Evolutionary conservation across 805 yeast genomes (phyloP).

Genomic region (Wickerhamiella kazuoi): DNA sequence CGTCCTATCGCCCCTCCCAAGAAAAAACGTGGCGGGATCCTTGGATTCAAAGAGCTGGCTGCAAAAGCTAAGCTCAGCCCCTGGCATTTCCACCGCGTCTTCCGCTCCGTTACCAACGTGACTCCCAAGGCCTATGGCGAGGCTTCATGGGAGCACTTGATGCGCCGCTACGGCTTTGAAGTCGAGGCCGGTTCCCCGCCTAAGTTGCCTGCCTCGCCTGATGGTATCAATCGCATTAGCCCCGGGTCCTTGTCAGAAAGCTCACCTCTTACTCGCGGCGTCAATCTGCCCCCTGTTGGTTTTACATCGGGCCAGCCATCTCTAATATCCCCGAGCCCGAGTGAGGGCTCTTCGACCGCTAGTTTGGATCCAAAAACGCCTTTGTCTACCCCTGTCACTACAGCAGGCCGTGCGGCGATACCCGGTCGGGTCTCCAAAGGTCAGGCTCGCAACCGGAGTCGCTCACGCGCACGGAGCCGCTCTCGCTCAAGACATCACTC

Average conservation of each 20-base stretch:
- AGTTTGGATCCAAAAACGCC: neutral
- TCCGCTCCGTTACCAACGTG: slow-evolving; percentile 67
- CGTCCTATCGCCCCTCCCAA: slow-evolving; percentile 16
- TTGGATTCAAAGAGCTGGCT: slow-evolving; percentile 67
- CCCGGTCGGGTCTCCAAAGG: neutral
- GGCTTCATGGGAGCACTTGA: slow-evolving; percentile 34
- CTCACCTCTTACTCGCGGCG: neutral
- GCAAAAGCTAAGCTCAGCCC: slow-evolving; percentile 68
- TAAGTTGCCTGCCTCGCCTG: neutral
- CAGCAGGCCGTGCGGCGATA: neutral
- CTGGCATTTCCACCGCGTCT: slow-evolving; percentile 88
- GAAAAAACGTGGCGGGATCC: slow-evolving; percentile 23
- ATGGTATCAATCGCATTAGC: neutral
- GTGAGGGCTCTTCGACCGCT: neutral
- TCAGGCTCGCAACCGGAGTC: neutral
- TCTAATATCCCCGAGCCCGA: neutral
- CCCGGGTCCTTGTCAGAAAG: neutral
- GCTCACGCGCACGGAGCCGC: neutral
- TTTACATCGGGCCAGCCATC: neutral
- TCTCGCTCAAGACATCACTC: neutral
- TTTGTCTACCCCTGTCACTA: neutral
- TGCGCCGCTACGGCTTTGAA: slow-evolving; percentile 14
- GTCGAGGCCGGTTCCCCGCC: slow-evolving; percentile 5
- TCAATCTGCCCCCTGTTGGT: neutral
- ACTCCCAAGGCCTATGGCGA: slow-evolving; percentile 86